Conservation (phyloP, 1,284 basidiomycete species). For the Cutaneotrichosporon sp. region DNA sequence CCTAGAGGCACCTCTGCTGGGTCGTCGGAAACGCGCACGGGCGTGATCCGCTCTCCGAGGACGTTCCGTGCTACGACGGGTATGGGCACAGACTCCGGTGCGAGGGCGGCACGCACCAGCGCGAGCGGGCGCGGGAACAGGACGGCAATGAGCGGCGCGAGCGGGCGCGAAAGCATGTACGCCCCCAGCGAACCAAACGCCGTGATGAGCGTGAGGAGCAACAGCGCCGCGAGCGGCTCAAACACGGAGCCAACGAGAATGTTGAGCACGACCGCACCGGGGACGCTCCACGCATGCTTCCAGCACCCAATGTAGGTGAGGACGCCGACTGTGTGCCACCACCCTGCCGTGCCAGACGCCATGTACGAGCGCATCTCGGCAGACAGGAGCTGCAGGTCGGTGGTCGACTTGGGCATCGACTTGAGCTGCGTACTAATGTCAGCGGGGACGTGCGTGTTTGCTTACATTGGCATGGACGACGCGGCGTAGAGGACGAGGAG, state of each 20-base stretch:
- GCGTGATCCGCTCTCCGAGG: slow-evolving; percentile 42
- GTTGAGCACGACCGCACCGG: slow-evolving; percentile 86
- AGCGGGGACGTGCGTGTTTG: slow-evolving; percentile 1
- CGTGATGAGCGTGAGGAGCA: slow-evolving; percentile 72
- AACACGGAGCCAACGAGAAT: slow-evolving; percentile 82
- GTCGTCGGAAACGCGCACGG: slow-evolving; percentile 32
- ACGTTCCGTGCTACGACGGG: background rate
- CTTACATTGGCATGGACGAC: slow-evolving; percentile 47
- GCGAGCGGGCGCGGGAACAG: slow-evolving; percentile 76
- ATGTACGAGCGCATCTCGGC: slow-evolving; percentile 48
- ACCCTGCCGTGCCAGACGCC: slow-evolving; percentile 37
- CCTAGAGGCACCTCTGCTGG: slow-evolving; percentile 27
- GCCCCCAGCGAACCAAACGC: slow-evolving; percentile 77
- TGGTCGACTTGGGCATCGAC: slow-evolving; percentile 45
- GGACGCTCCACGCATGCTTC: slow-evolving; percentile 93
- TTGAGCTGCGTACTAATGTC: slow-evolving; percentile 37
- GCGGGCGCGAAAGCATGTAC: slow-evolving; percentile 69
- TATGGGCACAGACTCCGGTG: slow-evolving; percentile 29
- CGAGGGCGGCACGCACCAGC: slow-evolving; percentile 52
- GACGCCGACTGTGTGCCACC: slow-evolving; percentile 58
- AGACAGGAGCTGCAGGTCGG: slow-evolving; percentile 47
- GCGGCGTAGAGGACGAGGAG: slow-evolving; percentile 40
- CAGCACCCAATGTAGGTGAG: slow-evolving; percentile 77
- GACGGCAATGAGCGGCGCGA: slow-evolving; percentile 71
- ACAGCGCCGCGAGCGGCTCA: slow-evolving; percentile 68